These are phyloP conservation scores for Anisodus acutangulus DNA, from an alignment of 257 asterid species.

Conservation along the genomic window DNA sequence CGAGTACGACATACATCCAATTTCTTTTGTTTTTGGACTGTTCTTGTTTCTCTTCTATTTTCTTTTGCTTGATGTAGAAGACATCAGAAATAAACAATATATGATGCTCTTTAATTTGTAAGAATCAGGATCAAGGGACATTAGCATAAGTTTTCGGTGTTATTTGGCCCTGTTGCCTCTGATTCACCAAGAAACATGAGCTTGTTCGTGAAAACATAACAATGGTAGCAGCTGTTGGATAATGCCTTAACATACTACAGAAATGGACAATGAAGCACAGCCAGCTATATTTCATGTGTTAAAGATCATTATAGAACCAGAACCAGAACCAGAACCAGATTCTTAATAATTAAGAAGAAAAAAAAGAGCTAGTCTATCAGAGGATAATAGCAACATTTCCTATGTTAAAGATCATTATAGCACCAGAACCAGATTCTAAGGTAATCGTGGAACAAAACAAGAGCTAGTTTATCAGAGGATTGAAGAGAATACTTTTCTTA, in stretches of 20 bases:
- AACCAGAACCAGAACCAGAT: conserved; percentile 23
- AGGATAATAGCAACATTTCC: not conserved
- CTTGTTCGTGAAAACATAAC: conserved; percentile 19
- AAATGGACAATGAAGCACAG: not conserved
- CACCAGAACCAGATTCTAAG: conserved; percentile 16
- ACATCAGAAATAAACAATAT: not conserved
- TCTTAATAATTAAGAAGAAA: not conserved
- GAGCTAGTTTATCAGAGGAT: conserved; percentile 15
- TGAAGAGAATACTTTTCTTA: not conserved
- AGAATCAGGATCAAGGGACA: not conserved
- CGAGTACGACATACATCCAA: not conserved
- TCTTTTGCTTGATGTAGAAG: conserved; percentile 13
- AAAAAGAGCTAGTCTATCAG: not conserved
- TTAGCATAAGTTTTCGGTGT: not conserved
- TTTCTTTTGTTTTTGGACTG: not conserved
- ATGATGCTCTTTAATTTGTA: not conserved
- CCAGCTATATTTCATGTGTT: conserved; percentile 17
- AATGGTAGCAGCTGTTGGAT: conserved; percentile 15
- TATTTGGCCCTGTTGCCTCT: conserved; percentile 24
- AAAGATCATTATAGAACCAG: not conserved
- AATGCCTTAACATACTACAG: not conserved
- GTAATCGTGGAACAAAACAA: not conserved
- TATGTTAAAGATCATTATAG: not conserved
- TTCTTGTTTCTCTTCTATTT: conserved; percentile 19
- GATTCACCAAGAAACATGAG: not conserved